Conservation (phyloP, 768 basidiomycete genomes). For the Gelatoporia subvermispora region DNA sequence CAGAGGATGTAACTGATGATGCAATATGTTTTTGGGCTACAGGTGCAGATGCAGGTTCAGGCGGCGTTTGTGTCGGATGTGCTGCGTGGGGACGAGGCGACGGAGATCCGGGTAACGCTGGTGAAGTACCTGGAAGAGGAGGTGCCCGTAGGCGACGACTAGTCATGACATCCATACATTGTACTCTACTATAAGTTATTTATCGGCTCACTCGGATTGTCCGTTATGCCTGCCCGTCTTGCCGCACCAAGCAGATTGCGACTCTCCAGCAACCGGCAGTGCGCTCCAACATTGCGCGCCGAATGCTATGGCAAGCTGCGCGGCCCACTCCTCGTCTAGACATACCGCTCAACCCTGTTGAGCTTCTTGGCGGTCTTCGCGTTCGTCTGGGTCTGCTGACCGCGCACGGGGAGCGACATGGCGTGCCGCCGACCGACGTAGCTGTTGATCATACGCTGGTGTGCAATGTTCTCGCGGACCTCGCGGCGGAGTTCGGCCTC, state of each 20-base stretch:
- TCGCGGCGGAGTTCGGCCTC: slow-evolving; percentile 82
- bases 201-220: neutral
- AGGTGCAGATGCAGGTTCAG: slow-evolving; percentile 97
- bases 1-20: slow-evolving; percentile 7
- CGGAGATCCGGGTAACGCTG: slow-evolving; percentile 88
- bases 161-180: slow-evolving; percentile 20
- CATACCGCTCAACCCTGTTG: slow-evolving; percentile 73
- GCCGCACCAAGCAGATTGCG: neutral
- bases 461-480: slow-evolving; percentile 87
- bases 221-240: neutral
- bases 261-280: neutral
- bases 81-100: slow-evolving; percentile 88
- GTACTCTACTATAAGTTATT: slow-evolving; percentile 16
- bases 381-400: slow-evolving; percentile 89
- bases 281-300: neutral
- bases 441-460: slow-evolving; percentile 90
- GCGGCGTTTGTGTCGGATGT: slow-evolving; percentile 86
- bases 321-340: slow-evolving; percentile 24
- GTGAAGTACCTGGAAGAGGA: slow-evolving; percentile 95
- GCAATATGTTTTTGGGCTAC: slow-evolving; percentile 7
- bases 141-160: slow-evolving; percentile 90
- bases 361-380: slow-evolving; percentile 87
- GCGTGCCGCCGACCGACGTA: slow-evolving; percentile 92
- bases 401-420: slow-evolving; percentile 89
- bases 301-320: neutral